phyloP scores from a whole-genome alignment of 176 grass and related monocot species.

The Avena eriantha region DNA sequence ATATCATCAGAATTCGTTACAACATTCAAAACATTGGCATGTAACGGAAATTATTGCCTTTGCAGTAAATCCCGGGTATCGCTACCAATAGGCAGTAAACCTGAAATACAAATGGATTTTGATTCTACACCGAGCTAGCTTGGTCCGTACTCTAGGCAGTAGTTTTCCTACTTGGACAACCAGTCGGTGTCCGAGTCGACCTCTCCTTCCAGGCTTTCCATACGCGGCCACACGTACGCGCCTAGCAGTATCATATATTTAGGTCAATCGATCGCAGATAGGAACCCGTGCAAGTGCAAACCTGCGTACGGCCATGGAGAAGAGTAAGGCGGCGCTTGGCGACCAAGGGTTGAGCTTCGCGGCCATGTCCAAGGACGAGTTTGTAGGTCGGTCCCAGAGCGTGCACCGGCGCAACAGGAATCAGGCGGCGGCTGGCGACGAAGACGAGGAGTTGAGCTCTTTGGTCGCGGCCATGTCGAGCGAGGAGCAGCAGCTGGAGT shows the following conservation, averaged over 20 bases:
- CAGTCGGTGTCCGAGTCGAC: not conserved
- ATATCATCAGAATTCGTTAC: too few relatives aligned
- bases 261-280: not conserved
- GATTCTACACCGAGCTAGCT: too few relatives aligned
- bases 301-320: not conserved
- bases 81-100: too few relatives aligned
- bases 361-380: not conserved
- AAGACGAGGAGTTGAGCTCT: not conserved
- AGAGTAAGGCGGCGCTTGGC: not conserved
- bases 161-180: too few relatives aligned
- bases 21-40: too few relatives aligned
- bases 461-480: not conserved
- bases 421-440: not conserved
- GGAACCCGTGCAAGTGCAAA: not conserved
- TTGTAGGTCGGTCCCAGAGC: not conserved
- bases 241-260: not conserved
- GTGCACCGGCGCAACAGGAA: not conserved
- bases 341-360: not conserved
- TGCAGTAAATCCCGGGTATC: too few relatives aligned
- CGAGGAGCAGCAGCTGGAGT: not conserved
- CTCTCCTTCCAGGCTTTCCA: not conserved
- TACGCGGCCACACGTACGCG: not conserved
- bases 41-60: too few relatives aligned
- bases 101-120: too few relatives aligned
- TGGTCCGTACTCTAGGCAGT: too few relatives aligned